Evolutionary conservation across 108 stramenopile genomes (phyloP).

Genomic region (Cyclotella baltica): DNA sequence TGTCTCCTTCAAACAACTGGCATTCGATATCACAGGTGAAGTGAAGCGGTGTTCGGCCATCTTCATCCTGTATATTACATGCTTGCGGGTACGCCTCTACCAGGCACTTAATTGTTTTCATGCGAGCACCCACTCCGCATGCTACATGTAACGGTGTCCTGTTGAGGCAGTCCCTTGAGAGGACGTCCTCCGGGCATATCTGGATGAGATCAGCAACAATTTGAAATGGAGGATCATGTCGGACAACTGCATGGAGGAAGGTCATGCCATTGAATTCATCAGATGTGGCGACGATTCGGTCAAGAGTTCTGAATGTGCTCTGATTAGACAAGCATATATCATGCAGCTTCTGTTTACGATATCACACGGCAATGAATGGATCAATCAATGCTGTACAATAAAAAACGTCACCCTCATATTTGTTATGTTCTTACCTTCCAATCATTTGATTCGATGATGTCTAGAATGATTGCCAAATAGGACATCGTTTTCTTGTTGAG

Average conservation of each 20-base stretch:
- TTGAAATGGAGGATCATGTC: slow-evolving; percentile 34
- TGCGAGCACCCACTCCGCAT: slow-evolving; percentile 28
- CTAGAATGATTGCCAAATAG: slow-evolving; percentile 1
- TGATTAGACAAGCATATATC: slow-evolving; percentile 11
- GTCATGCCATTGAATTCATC: slow-evolving; percentile 49
- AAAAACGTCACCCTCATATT: too few species aligned
- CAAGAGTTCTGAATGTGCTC: slow-evolving; percentile 12
- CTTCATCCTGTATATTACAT: slow-evolving; percentile 40
- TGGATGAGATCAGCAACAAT: slow-evolving; percentile 24
- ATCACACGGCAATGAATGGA: neutral
- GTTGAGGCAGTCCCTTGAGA: slow-evolving; percentile 32
- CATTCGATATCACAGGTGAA: slow-evolving; percentile 48
- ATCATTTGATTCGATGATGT: slow-evolving; percentile 13
- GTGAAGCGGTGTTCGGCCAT: slow-evolving; percentile 48
- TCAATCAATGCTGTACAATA: neutral
- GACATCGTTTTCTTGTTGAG: slow-evolving; percentile 8
- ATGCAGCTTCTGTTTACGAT: neutral
- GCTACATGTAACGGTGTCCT: slow-evolving; percentile 50
- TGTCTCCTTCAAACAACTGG: slow-evolving; percentile 44
- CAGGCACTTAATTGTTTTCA: slow-evolving; percentile 23
- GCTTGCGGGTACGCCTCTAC: slow-evolving; percentile 22
- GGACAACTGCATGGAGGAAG: slow-evolving; percentile 36
- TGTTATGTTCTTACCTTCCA: slow-evolving; percentile 14
- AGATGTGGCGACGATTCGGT: slow-evolving; percentile 19
- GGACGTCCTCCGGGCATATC: slow-evolving; percentile 16